These are phyloP conservation scores for Flaveria floridana DNA, from an alignment of 140 eudicot species.

Conservation along the genomic window DNA sequence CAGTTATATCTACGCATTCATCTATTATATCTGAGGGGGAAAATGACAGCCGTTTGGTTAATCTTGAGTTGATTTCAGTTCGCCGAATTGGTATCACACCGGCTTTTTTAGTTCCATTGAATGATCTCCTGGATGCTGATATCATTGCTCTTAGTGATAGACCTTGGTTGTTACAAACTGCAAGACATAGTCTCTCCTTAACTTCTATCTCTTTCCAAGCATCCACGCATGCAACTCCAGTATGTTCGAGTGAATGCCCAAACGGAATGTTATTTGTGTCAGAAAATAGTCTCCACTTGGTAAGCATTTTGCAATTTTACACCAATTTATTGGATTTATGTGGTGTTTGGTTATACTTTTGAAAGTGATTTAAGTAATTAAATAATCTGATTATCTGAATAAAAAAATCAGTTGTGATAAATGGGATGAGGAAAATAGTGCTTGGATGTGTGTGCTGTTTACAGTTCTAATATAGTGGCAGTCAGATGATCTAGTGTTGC, in stretches of 20 bases:
- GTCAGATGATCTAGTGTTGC: constrained; percentile 5
- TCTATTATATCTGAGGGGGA: constrained; percentile 37
- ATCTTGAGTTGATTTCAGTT: constrained; percentile 73
- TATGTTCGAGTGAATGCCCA: constrained; percentile 82
- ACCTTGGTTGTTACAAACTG: constrained; percentile 94
- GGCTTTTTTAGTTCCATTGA: constrained; percentile 72
- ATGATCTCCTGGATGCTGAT: constrained; percentile 71
- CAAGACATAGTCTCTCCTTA: constrained; percentile 88
- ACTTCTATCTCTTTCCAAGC: constrained; percentile 91
- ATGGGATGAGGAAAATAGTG: neutral
- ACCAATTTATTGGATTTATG: constrained; percentile 9
- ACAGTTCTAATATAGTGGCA: neutral
- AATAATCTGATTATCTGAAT: neutral
- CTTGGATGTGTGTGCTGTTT: constrained; percentile 9
- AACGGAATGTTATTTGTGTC: constrained; percentile 89
- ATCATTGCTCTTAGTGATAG: constrained; percentile 92
- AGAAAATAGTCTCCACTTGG: constrained; percentile 90
- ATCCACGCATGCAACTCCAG: constrained; percentile 94
- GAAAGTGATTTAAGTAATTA: constrained; percentile 2
- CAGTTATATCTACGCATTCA: constrained; percentile 28
- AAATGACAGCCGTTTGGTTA: constrained; percentile 48
- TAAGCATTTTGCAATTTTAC: constrained; percentile 32
- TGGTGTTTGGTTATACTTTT: constrained; percentile 8
- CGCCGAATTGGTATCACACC: constrained; percentile 95
- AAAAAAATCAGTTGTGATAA: constrained; percentile 4